Conservation (phyloP, 805 yeast genomes). For the Candida palmyrensis region DNA sequence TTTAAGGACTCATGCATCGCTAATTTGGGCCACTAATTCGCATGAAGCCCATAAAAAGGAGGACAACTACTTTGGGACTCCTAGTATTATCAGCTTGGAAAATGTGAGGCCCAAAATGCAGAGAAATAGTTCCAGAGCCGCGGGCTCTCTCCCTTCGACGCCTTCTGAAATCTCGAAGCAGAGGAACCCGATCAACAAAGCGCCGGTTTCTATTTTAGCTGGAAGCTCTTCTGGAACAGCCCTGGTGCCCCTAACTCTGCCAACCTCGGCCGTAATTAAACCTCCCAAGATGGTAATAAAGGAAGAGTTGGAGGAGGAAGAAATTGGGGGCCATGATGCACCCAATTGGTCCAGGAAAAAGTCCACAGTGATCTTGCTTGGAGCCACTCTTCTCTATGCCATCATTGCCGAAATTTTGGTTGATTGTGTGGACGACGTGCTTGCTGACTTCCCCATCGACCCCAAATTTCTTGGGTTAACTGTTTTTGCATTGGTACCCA, state of each 20-base stretch:
- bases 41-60: slow-evolving; percentile 26
- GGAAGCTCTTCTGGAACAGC: slow-evolving; percentile 1
- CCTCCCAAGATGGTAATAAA: not conserved
- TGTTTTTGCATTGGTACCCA: slow-evolving; percentile 92
- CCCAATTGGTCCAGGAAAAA: slow-evolving; percentile 94
- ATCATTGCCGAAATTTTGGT: slow-evolving; percentile 91
- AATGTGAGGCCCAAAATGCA: slow-evolving; percentile 8
- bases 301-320: slow-evolving; percentile 19
- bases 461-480: slow-evolving; percentile 93
- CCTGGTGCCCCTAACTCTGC: not conserved
- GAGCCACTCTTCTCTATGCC: slow-evolving; percentile 86
- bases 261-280: not conserved
- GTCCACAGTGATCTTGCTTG: slow-evolving; percentile 73
- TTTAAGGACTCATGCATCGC: slow-evolving; percentile 90
- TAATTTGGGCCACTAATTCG: slow-evolving; percentile 75
- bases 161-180: slow-evolving; percentile 14
- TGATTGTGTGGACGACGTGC: slow-evolving; percentile 85
- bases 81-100: slow-evolving; percentile 32
- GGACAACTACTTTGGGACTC: slow-evolving; percentile 23
- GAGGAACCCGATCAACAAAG: slow-evolving; percentile 8
- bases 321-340: slow-evolving; percentile 82
- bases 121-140: not conserved
- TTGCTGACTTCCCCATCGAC: slow-evolving; percentile 70
- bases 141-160: slow-evolving; percentile 12
- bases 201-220: too few relatives aligned